Base-by-base conservation (phyloP, 2,329 filamentous ascomycete species). In the Aureobasidium sp. region DNA sequence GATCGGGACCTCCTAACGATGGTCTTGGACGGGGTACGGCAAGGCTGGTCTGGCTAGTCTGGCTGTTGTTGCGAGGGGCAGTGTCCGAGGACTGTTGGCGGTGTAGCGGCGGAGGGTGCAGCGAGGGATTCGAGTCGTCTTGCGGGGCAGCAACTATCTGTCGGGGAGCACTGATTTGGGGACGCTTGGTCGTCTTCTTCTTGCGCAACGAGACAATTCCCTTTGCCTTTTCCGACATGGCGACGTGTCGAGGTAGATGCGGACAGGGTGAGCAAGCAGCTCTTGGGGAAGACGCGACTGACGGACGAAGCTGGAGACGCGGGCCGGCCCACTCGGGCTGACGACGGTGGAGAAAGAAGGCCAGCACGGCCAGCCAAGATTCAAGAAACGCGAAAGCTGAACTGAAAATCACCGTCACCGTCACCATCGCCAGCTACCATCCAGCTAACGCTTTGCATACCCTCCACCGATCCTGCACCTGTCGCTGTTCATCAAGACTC, bases 161-260 rank as follows among this genome's bases (percentile, higher is more conserved):
- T 68, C 82, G 81, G 37, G 78, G 83, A 62, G 79, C 83, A 74
- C 82, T 85, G 73, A 84, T 85, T 67, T 83, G 83, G 55, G 82
- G 83, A 50, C 79, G 69, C 75, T 76, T 63, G 73, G 77, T 69
- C 70, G 72, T 78, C 66, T 79, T 79, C 75, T 86, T 86, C 75
- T 84, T 86, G 70, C 85, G 81, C 66, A 87, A 78, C 60, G 84
- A 86, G 66, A 86, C 49, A 16, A 61, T 55, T 9, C 59, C 59
- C 59, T 61, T 54, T 39, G 32, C 39, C 39, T 54, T 54, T 34
- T 83, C 82, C 76, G 83, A 80, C 67, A 67, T 77, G 60, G 1
- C 9, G 27, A 21, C 3, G 21, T 2, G 21, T 16, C 15, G 42
- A 13, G 44, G 44, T 2, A 2, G 9, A 10, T 37, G 21, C 21